Evolutionary conservation across 352 stramenopile genomes (phyloP).

Genomic region (Blastocystis sp.): DNA sequence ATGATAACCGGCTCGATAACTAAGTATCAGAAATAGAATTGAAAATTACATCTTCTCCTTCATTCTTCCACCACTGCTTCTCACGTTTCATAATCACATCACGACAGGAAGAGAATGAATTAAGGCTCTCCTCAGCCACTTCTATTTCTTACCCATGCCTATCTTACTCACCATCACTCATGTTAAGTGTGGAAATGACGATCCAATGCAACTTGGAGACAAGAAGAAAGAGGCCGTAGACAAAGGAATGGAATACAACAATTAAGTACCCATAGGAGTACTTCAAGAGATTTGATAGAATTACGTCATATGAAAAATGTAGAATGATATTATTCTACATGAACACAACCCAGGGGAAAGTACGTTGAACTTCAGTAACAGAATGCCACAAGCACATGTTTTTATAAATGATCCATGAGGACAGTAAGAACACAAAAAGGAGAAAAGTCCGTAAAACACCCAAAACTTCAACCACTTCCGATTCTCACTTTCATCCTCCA

Average conservation of each 20-base stretch:
- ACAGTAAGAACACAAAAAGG: neutral
- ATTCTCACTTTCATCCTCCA: slow-evolving; percentile 36
- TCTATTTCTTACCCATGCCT: neutral
- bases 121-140: neutral
- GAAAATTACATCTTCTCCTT: neutral
- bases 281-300: slow-evolving; percentile 34
- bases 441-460: slow-evolving; percentile 37
- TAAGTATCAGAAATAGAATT: neutral
- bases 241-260: neutral
- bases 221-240: neutral
- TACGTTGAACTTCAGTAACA: slow-evolving; percentile 57
- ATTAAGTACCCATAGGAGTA: neutral
- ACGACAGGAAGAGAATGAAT: neutral
- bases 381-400: neutral
- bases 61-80: slow-evolving; percentile 29
- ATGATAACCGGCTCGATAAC: neutral
- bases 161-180: neutral
- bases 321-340: slow-evolving; percentile 45
- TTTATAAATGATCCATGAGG: neutral
- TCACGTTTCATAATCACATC: slow-evolving; percentile 6
- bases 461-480: slow-evolving; percentile 47
- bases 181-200: slow-evolving; percentile 3
- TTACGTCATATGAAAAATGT: slow-evolving; percentile 15
- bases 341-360: neutral
- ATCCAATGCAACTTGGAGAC: slow-evolving; percentile 12